These are phyloP conservation scores for Taphrina pruni DNA, from an alignment of 1,139 yeast species.

Conservation along the genomic window DNA sequence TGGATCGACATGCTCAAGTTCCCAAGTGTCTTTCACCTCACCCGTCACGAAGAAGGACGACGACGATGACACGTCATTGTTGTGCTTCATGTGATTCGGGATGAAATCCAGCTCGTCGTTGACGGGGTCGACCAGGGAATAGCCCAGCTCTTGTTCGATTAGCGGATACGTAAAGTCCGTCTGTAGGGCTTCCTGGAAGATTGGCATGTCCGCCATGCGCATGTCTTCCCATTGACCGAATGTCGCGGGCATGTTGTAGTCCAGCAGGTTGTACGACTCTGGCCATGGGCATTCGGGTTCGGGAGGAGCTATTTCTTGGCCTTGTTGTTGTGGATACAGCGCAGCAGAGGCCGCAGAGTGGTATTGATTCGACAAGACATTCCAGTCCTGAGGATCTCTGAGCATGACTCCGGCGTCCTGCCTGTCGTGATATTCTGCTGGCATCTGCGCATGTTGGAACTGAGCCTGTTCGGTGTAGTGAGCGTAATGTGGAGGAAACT, in stretches of 20 bases:
- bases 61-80: neutral
- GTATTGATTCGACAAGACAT: neutral
- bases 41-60: neutral
- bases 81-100: slow-evolving; percentile 12
- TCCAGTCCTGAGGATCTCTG: slow-evolving; percentile 7
- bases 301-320: neutral
- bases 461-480: slow-evolving; percentile 3
- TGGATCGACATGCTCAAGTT: neutral
- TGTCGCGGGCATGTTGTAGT: slow-evolving; percentile 17
- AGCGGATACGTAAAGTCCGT: neutral
- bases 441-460: neutral
- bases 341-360: neutral
- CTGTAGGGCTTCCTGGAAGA: neutral
- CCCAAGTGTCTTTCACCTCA: neutral
- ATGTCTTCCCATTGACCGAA: slow-evolving; percentile 12
- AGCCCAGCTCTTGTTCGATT: neutral
- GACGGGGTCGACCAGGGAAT: neutral
- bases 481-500: slow-evolving; percentile 2
- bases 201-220: neutral
- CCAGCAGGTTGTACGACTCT: neutral
- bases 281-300: neutral
- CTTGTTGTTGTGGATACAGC: neutral
- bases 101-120: slow-evolving; percentile 2
- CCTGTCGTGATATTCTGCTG: neutral
- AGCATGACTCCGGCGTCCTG: neutral